A percentile compares a stretch with the other conserved stretches of the same genome.
These are phyloP conservation scores for Daldinia caldariorum DNA, from an alignment of 495 filamentous ascomycete species.

Conservation along the genomic window DNA sequence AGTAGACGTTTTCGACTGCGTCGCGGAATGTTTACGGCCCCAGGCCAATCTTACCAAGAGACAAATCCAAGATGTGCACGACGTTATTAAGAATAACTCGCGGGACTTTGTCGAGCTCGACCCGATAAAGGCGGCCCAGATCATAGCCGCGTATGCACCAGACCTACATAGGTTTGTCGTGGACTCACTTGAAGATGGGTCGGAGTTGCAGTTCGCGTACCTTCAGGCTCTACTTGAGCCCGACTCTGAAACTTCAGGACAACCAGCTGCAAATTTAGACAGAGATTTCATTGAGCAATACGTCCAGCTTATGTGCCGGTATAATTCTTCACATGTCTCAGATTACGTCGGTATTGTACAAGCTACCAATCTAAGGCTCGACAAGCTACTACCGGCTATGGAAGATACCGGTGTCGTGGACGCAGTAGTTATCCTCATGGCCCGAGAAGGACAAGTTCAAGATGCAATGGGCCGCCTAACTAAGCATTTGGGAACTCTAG, in stretches of 20 bases:
- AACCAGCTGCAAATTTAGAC: constrained; percentile 48
- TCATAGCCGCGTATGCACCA: constrained; percentile 71
- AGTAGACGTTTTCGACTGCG: constrained; percentile 76
- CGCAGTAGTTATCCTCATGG: constrained; percentile 90
- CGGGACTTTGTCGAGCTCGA: constrained; percentile 75
- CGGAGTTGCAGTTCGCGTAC: constrained; percentile 77
- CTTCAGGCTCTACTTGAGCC: constrained; percentile 83
- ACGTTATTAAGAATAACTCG: constrained; percentile 74
- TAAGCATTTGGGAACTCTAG: constrained; percentile 77
- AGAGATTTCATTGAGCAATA: constrained; percentile 81
- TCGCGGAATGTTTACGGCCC: constrained; percentile 82
- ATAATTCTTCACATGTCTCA: constrained; percentile 82
- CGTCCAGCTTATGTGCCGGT: constrained; percentile 87
- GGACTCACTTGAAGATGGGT: constrained; percentile 68
- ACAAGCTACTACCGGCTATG: constrained; percentile 84
- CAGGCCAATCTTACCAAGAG: constrained; percentile 74
- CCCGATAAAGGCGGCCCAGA: constrained; percentile 72
- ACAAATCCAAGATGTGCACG: constrained; percentile 78
- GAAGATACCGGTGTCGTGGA: constrained; percentile 91
- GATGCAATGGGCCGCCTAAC: constrained; percentile 87
- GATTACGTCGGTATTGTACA: constrained; percentile 83
- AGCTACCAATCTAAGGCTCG: constrained; percentile 81
- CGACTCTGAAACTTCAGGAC: constrained; percentile 54
- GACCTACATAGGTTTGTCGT: constrained; percentile 78
- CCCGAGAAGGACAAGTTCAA: constrained; percentile 84